Base-by-base conservation (phyloP, 345 rosid species). In the Schrenkiella parvula region DNA sequence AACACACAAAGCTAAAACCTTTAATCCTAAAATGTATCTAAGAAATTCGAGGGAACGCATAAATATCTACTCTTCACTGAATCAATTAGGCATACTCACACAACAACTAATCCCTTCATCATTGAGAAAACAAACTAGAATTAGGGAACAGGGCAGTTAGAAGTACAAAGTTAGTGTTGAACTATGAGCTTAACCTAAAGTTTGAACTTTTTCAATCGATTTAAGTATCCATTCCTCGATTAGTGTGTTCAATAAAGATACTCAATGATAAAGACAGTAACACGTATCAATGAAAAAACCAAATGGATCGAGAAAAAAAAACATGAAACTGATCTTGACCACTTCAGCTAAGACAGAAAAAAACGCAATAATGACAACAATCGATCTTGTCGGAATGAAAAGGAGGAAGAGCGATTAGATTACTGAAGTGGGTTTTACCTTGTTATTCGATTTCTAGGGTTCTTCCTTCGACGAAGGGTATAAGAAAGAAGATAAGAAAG, bases 401-500 rank as follows among this genome's bases (percentile, higher is more conserved):
- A 21, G 1, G 14, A 12, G 6, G 2, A 22, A 1, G 5, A 41
- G 22, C 0, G 28, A 52, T 29, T 37, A 0, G 5, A 12, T 22
- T 23, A 50, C 3, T 32, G 41, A 4, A 75, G 11, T 43, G 56
- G 0, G 1, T 17, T 21, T 47, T 64, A 76, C 79, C 75, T 70
- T 76, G 66, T 1, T 15, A 35, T n/a, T 76, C 18, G 71, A 75
- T 52, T 41, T n/a, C 71, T 70, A 70, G 80, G 75, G 55, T 56
- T 76, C 80, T 70, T 76, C 55, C 21, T 62, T 57, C 54, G 75
- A 3, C 46, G 67, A 76, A 56, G 64, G 34, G 74, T 68, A 52
- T 61, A 75, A 68, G 7, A 64, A 44, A 28, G 65, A 76, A 64
- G 79, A 69, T 69, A 75, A 69, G 79, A 60, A 8, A 25, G 76